phyloP scores from a whole-genome alignment of 2,329 filamentous ascomycete species.

The Fusarium sp. region DNA sequence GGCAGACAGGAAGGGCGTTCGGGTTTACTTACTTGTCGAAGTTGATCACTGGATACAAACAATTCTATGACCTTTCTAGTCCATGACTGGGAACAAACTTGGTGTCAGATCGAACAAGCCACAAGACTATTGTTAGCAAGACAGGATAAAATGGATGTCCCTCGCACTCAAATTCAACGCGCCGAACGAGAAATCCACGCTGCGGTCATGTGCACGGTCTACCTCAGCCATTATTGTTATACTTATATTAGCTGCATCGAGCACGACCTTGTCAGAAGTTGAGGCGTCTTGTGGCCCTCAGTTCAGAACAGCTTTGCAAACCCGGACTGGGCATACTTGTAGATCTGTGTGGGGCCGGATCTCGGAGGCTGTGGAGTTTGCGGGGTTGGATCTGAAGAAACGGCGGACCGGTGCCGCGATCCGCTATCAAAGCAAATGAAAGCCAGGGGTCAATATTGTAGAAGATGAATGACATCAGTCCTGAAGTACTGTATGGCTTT shows the following conservation, averaged over 20 bases:
- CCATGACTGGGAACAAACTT: background rate
- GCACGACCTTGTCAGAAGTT: background rate
- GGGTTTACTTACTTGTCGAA: background rate
- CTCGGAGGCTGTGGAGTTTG: background rate
- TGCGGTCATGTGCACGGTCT: too few species aligned
- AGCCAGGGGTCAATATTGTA: background rate
- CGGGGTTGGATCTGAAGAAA: constrained; percentile 2
- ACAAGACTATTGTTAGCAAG: background rate
- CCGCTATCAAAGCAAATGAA: constrained; percentile 1
- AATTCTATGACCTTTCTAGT: background rate
- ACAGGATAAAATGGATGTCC: background rate
- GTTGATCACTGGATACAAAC: background rate
- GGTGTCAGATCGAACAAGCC: background rate
- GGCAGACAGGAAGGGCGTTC: background rate
- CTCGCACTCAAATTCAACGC: too few species aligned
- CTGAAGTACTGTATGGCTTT: background rate
- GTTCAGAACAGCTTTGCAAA: background rate
- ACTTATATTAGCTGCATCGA: too few species aligned
- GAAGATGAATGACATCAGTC: background rate
- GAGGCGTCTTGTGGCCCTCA: background rate
- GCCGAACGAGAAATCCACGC: too few species aligned
- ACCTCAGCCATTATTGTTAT: too few species aligned
- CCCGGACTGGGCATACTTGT: background rate
- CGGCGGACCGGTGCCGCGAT: constrained; percentile 9
- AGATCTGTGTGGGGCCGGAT: constrained; percentile 15